These are phyloP conservation scores for Cenchrus americanus DNA, from an alignment of 176 grass and related monocot species.

Conservation along the genomic window DNA sequence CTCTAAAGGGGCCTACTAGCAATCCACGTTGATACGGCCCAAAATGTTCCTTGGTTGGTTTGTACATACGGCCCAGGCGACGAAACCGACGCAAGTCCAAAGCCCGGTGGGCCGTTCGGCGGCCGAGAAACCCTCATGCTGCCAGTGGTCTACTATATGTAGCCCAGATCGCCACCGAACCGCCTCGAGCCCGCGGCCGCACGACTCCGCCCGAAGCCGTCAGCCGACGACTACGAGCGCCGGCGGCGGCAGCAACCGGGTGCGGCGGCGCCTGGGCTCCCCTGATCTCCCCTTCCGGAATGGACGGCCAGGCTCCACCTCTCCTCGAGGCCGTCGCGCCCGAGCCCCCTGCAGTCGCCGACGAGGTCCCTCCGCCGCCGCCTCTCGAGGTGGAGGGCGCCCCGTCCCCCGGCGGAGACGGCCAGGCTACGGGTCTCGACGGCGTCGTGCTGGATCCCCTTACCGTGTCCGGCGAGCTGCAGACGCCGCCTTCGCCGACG, in stretches of 20 bases:
- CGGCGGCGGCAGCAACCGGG: slow-evolving; percentile 37
- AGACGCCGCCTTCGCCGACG: not conserved
- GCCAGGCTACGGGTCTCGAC: not conserved
- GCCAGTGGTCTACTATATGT: not conserved
- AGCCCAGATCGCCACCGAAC: not conserved
- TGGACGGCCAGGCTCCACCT: slow-evolving; percentile 42
- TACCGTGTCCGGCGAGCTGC: slow-evolving; percentile 8
- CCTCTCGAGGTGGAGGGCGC: slow-evolving; percentile 22
- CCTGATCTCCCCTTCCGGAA: slow-evolving; percentile 25
- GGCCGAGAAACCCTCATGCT: not conserved
- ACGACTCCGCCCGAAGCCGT: slow-evolving; percentile 27
- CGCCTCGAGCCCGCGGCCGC: slow-evolving; percentile 35
- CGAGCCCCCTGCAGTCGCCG: slow-evolving; percentile 5
- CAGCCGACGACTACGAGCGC: slow-evolving; percentile 23
- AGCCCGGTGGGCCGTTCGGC: not conserved
- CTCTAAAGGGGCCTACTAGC: no score
- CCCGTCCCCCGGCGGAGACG: not conserved
- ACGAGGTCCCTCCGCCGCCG: not conserved
- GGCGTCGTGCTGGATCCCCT: not conserved
- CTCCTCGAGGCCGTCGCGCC: not conserved
- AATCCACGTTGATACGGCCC: not conserved
- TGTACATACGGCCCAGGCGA: no score
- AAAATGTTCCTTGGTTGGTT: not conserved
- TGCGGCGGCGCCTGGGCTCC: slow-evolving; percentile 32
- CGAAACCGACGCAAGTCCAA: not conserved